Percentiles rank a stretch among this genome's conserved stretches.
These are phyloP conservation scores for Lodderomyces oxycetoniae DNA, from an alignment of 1,139 yeast genomes.

Conservation along the genomic window DNA sequence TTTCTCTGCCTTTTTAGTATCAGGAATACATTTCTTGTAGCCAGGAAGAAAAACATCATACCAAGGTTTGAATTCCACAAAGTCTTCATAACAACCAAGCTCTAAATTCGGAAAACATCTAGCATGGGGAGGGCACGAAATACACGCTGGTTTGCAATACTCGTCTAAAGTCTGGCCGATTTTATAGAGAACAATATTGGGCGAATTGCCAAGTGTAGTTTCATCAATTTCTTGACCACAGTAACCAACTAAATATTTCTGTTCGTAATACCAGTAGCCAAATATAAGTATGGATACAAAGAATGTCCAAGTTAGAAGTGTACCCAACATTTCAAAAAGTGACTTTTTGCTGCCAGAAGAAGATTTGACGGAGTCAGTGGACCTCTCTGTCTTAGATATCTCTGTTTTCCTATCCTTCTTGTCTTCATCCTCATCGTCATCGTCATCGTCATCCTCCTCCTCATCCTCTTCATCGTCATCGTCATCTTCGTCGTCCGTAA, in stretches of 20 bases:
- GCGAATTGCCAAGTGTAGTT: slow-evolving; percentile 28
- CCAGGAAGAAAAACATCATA: slow-evolving; percentile 53
- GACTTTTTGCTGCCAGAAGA: neutral
- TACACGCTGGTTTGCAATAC: slow-evolving; percentile 57
- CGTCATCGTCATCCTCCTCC: slow-evolving; percentile 11
- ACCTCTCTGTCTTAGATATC: slow-evolving; percentile 5
- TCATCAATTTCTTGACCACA: slow-evolving; percentile 56
- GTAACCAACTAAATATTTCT: slow-evolving; percentile 55
- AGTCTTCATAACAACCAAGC: slow-evolving; percentile 69
- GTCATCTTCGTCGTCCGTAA: slow-evolving; percentile 13
- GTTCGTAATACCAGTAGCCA: slow-evolving; percentile 61
- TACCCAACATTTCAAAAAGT: slow-evolving; percentile 12
- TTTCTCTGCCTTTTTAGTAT: slow-evolving; percentile 66
- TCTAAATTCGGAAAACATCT: slow-evolving; percentile 59
- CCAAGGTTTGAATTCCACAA: slow-evolving; percentile 52
- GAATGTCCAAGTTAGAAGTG: slow-evolving; percentile 25
- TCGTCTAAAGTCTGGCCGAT: slow-evolving; percentile 32
- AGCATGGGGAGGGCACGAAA: slow-evolving; percentile 79
- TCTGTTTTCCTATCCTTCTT: slow-evolving; percentile 1
- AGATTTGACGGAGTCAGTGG: too few relatives aligned
- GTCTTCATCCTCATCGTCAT: slow-evolving; percentile 1
- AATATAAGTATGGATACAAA: slow-evolving; percentile 27
- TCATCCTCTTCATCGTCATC: slow-evolving; percentile 12
- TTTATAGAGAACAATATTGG: slow-evolving; percentile 15
- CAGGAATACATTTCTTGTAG: slow-evolving; percentile 63